These are phyloP conservation scores for Emmonsia crescens DNA, from an alignment of 2,329 filamentous ascomycete species.

Conservation along the genomic window DNA sequence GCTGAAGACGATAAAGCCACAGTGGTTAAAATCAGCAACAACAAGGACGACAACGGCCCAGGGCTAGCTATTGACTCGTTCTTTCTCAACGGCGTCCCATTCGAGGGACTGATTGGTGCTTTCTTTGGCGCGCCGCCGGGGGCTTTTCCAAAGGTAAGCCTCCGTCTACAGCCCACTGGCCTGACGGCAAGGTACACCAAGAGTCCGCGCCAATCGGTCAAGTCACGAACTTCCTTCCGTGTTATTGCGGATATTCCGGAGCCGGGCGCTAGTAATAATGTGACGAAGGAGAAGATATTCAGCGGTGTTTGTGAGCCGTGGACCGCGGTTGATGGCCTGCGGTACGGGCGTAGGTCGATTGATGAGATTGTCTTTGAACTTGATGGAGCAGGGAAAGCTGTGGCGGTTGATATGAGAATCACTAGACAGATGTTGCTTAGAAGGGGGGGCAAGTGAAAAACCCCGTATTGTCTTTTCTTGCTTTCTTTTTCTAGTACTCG, in stretches of 20 bases:
- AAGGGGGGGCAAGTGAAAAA: background rate
- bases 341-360: slow-evolving; percentile 13
- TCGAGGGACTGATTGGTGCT: background rate
- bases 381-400: slow-evolving; percentile 12
- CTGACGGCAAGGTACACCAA: background rate
- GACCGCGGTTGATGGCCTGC: slow-evolving; percentile 16
- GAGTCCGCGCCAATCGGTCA: background rate
- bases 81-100: background rate
- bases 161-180: background rate
- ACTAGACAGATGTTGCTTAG: background rate
- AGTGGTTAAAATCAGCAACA: slow-evolving; percentile 9
- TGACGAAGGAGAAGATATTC: slow-evolving; percentile 10
- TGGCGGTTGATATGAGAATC: slow-evolving; percentile 47
- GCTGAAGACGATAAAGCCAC: slow-evolving; percentile 13
- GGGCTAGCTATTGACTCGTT: slow-evolving; percentile 4
- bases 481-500: background rate
- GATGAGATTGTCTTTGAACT: slow-evolving; percentile 20
- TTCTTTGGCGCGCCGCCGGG: background rate
- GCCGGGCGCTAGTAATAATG: slow-evolving; percentile 4
- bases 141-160: background rate
- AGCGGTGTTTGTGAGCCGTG: slow-evolving; percentile 18
- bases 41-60: slow-evolving; percentile 12
- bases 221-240: slow-evolving; percentile 5
- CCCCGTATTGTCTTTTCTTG: background rate
- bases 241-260: slow-evolving; percentile 12